Conservation (phyloP, 1,139 yeast genomes). For the Taiozyma sp. region DNA sequence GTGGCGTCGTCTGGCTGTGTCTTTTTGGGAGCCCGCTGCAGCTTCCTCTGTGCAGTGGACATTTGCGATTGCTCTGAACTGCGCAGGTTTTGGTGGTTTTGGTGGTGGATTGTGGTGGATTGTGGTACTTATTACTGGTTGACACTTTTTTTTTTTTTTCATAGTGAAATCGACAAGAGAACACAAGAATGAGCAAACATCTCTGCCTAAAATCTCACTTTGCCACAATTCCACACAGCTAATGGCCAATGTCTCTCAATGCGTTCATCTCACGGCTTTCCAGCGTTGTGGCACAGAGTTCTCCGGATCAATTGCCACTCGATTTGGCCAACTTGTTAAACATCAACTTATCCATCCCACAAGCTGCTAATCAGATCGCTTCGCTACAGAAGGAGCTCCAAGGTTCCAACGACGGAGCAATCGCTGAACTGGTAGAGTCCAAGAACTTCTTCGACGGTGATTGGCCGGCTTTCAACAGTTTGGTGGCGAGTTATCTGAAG, state of each 20-base stretch:
- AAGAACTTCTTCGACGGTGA: conserved; percentile 35
- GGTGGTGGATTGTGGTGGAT: too few relatives aligned
- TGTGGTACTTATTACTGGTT: too few relatives aligned
- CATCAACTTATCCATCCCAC: conserved; percentile 4
- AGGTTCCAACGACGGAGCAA: conserved; percentile 13
- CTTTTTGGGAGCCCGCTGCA: not conserved
- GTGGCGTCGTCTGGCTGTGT: not conserved
- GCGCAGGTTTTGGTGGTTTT: too few relatives aligned
- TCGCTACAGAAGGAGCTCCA: conserved; percentile 9
- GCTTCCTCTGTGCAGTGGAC: not conserved
- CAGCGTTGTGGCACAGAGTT: not conserved
- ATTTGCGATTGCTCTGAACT: too few relatives aligned
- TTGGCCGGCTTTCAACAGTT: conserved; percentile 51
- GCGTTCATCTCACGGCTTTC: not conserved
- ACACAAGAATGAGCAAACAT: too few relatives aligned
- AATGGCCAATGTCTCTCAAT: not conserved
- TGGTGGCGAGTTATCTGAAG: conserved; percentile 46
- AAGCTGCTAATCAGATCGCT: conserved; percentile 12
- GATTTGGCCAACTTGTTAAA: conserved; percentile 7
- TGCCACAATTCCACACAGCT: not conserved
- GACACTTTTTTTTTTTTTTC: too few relatives aligned
- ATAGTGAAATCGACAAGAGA: not conserved
- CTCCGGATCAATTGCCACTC: not conserved
- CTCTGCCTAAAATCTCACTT: too few relatives aligned
- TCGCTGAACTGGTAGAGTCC: conserved; percentile 30